These are phyloP conservation scores for Trichoderma oligosporum DNA, from an alignment of 2,329 filamentous ascomycete genomes.

Conservation along the genomic window DNA sequence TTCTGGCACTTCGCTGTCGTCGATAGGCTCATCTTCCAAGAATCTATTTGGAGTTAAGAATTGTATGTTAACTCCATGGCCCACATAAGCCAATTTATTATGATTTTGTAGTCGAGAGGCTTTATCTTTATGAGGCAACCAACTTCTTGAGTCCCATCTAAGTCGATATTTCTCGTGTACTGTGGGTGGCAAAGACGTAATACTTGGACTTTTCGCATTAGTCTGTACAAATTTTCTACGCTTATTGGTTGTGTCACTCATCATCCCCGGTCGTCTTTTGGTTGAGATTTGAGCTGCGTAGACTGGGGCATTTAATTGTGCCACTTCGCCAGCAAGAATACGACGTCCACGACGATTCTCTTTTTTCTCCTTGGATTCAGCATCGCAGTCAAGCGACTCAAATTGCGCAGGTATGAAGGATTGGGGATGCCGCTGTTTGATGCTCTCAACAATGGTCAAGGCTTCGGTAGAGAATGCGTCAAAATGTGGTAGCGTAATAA, in stretches of 20 bases:
- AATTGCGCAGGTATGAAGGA: conserved; percentile 30
- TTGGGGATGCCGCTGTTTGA: conserved; percentile 45
- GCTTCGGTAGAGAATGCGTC: conserved; percentile 43
- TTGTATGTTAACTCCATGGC: conserved; percentile 23
- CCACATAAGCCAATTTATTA: neutral
- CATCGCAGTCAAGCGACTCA: neutral
- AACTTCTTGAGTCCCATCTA: conserved; percentile 2
- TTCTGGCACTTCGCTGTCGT: neutral
- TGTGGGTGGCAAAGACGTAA: neutral
- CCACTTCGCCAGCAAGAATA: conserved; percentile 42
- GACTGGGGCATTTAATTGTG: conserved; percentile 49
- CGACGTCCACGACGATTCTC: conserved; percentile 33
- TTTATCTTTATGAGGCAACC: neutral
- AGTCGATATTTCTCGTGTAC: neutral
- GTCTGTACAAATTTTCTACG: conserved; percentile 11
- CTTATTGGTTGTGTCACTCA: conserved; percentile 25
- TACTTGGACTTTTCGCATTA: neutral
- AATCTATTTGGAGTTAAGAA: conserved; percentile 44
- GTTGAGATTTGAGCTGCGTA: conserved; percentile 41
- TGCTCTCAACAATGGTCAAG: conserved; percentile 42
- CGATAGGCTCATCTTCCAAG: conserved; percentile 31
- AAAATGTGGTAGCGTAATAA: conserved; percentile 42
- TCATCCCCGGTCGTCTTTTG: conserved; percentile 29
- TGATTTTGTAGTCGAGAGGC: neutral
- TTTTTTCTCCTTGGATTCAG: conserved; percentile 20